These are phyloP conservation scores for Cyanodermella asteris DNA, from an alignment of 2,329 filamentous ascomycete genomes.

Conservation along the genomic window DNA sequence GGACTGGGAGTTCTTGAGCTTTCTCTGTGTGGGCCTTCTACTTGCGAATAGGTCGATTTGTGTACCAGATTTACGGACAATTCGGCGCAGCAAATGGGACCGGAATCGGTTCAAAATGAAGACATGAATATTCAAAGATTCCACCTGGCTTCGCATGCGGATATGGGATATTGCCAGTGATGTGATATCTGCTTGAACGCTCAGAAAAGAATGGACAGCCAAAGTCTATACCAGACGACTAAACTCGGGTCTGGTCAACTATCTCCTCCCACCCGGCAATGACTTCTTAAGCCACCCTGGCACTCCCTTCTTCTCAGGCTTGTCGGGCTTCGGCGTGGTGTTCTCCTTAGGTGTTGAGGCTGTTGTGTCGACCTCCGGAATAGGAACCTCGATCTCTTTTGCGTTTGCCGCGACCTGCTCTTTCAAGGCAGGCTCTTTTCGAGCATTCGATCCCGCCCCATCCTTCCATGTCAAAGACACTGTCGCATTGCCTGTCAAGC, in stretches of 20 bases:
- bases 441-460: constrained; percentile 31
- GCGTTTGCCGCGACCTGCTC: constrained; percentile 39
- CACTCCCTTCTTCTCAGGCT: constrained; percentile 15
- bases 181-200: too few species aligned
- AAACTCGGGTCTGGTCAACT: too few species aligned
- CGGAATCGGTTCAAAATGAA: too few species aligned
- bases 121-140: too few species aligned
- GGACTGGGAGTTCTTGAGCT: background rate
- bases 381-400: constrained; percentile 42
- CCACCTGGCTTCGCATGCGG: too few species aligned
- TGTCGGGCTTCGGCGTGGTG: constrained; percentile 11
- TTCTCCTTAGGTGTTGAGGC: too few species aligned
- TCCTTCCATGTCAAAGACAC: constrained; percentile 59
- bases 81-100: too few species aligned
- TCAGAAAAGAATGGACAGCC: too few species aligned
- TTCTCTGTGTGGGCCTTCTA: background rate
- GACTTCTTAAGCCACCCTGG: constrained; percentile 60
- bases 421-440: constrained; percentile 36
- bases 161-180: too few species aligned
- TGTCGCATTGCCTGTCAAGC: constrained; percentile 47
- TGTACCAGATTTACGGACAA: too few species aligned
- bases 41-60: background rate
- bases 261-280: constrained; percentile 52
- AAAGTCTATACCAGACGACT: too few species aligned
- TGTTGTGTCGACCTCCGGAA: too few species aligned